Evolutionary conservation across 228 moss, liverwort and hornwort species (phyloP), one percentile per base, ranked within the genome.

Genomic region (Sphagnum magellanicum): DNA sequence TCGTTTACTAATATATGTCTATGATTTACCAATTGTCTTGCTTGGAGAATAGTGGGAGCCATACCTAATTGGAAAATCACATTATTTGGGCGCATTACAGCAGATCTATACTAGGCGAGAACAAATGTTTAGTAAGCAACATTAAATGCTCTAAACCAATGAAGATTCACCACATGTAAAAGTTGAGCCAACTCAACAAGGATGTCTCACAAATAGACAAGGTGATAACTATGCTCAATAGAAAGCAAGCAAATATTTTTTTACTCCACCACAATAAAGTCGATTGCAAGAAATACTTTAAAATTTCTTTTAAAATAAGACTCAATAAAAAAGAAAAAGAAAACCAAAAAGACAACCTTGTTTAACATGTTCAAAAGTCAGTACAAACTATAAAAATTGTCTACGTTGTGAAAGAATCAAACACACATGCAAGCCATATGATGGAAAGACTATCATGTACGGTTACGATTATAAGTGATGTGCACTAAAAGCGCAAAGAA

Each of bases 381-480:
- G 8, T 53, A 68, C 68, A 68, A 7, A 58, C 68, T 58, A 68
- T 53, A 6, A 47, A 68, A 58, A 9, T 53, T 16, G 16, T 68
- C 55, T 32, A 68, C 5, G 12, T 68, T 57, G 68, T 68, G 0
- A 57, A 55, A 55, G 6, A 68, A 58, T 53, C 5, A 53, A 55
- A 68, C 53, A 53, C 53, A 4, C 53, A 13, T 68, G 53, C 68
- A 68, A 68, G 68, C 68, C 68, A 53, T 68, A 55, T 68, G 53
- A 68, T 68, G 68, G 55, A 17, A 68, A 16, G 51, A 68, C 9
- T 68, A 6, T 57, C 16, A 68, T 68, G 67, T 68, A 55, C 17
- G 15, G 67, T 68, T 68, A 17, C 17, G 17, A 0, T 17, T 17
- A 68, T 4, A 47, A 16, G 16, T 53, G 67, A 68, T 1, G 67